Conservation (phyloP, 768 basidiomycete genomes). For the Suillus bovinus region DNA sequence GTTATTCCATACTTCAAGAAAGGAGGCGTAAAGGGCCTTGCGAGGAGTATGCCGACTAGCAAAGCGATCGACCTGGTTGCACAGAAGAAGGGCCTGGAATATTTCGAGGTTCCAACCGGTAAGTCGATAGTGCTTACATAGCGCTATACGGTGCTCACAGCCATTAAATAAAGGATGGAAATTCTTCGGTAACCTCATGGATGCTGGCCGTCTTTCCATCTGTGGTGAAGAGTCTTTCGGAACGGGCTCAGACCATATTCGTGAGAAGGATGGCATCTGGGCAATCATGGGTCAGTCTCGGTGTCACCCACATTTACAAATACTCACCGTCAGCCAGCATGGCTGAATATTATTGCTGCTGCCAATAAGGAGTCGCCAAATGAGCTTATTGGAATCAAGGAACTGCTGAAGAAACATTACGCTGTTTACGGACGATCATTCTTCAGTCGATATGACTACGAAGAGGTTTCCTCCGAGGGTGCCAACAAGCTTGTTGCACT, state of each 20-base stretch:
- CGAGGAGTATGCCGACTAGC: slow-evolving; percentile 96
- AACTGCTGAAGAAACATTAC: slow-evolving; percentile 87
- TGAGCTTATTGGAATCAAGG: slow-evolving; percentile 86
- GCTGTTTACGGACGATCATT: slow-evolving; percentile 92
- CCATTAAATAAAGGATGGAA: slow-evolving; percentile 77
- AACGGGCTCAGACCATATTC: slow-evolving; percentile 99
- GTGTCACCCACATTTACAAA: slow-evolving; percentile 8
- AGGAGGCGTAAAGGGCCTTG: slow-evolving; percentile 91
- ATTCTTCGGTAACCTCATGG: slow-evolving; percentile 99
- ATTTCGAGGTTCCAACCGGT: slow-evolving; percentile 97
- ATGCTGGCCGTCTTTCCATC: slow-evolving; percentile 95
- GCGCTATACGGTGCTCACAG: slow-evolving; percentile 4
- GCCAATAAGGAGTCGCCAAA: slow-evolving; percentile 76
- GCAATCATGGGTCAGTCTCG: slow-evolving; percentile 79
- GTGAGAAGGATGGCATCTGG: slow-evolving; percentile 99
- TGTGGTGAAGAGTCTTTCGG: slow-evolving; percentile 99
- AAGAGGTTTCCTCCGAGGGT: slow-evolving; percentile 91
- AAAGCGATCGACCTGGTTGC: slow-evolving; percentile 97
- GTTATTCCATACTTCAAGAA: slow-evolving; percentile 88
- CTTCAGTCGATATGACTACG: slow-evolving; percentile 99
- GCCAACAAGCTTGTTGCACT: slow-evolving; percentile 83
- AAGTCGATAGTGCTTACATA: slow-evolving; percentile 19
- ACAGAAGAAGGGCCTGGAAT: slow-evolving; percentile 88
- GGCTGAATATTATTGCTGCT: slow-evolving; percentile 96
- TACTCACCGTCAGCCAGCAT: slow-evolving; percentile 53